Evolutionary conservation across 2,329 filamentous ascomycete genomes (phyloP), one percentile per base, ranked within the genome.

Genomic region (Boeremia exigua): DNA sequence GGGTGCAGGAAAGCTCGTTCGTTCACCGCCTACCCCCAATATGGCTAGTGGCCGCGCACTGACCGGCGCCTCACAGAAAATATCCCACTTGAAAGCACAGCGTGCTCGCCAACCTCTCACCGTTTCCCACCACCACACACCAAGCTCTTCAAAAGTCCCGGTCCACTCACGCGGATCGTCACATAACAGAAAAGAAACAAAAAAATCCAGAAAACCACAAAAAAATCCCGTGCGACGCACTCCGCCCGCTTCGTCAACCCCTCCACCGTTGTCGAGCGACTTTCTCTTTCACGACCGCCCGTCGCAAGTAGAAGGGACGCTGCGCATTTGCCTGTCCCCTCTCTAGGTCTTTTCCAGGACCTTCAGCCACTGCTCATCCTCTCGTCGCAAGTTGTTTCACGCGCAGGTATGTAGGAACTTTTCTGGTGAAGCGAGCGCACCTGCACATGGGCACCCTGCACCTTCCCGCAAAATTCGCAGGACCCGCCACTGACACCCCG

Each of bases 201-300:
- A 75, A 75, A 75, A 73, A 72, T 67, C 51, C 67, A 73, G 68
- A 75, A 75, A 74, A 74, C 60, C 27, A 61, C 68, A 69, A 68
- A 70, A 72, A 73, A 72, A 64, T 63, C 62, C 50, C 57, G 68
- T 64, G 60, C 56, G 68, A 69, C 68, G 64, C 67, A 57, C 58
- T 56, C 54, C 59, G 51, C 60, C 60, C 63, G 67, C 64, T 58
- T 66, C 60, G 55, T 59, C 46, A 58, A 58, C 62, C 62, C 62
- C 60, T 51, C 58, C 58, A 56, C 56, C 60, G 59, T 48, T 56
- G 60, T 61, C 63, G 47, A 59, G 57, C 52, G 49, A 56, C 37
- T 37, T 53, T 51, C 47, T 43, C 53, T 56, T 44, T 38, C 53
- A 56, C 53, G 42, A 51, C 47, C 53, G 53, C 47, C 46, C 42